These are phyloP conservation scores for Pichia sp. DNA, from an alignment of 1,139 yeast genomes.

Conservation along the genomic window DNA sequence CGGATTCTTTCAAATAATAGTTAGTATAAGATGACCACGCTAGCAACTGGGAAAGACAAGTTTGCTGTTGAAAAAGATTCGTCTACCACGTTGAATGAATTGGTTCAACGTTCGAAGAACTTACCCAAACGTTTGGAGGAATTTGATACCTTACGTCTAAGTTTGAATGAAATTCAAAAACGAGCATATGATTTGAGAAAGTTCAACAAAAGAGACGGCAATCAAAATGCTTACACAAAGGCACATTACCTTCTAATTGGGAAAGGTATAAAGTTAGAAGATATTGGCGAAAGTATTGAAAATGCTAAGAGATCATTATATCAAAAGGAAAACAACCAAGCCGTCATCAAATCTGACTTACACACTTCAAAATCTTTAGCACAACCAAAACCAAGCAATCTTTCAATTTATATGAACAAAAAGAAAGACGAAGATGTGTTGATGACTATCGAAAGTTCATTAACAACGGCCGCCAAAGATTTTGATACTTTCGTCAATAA, in stretches of 20 bases:
- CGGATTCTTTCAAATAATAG: too few relatives aligned
- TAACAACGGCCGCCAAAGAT: conserved; percentile 68
- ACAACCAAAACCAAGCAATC: neutral
- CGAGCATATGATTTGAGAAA: conserved; percentile 58
- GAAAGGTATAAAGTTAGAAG: conserved; percentile 84
- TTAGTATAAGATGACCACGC: neutral
- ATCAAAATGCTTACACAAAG: conserved; percentile 49
- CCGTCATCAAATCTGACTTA: neutral
- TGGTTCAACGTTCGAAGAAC: conserved; percentile 62
- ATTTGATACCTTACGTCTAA: conserved; percentile 65
- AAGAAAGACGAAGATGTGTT: conserved; percentile 73
- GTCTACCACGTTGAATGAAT: conserved; percentile 39
- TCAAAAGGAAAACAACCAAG: conserved; percentile 1
- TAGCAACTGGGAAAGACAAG: neutral
- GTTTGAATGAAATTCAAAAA: conserved; percentile 68
- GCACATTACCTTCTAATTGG: conserved; percentile 90
- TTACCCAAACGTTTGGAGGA: conserved; percentile 59
- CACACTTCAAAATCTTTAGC: neutral
- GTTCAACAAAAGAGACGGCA: conserved; percentile 27
- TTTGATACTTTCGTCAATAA: conserved; percentile 72
- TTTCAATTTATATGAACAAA: neutral
- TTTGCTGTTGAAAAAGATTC: neutral
- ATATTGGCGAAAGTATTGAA: conserved; percentile 31
- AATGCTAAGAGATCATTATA: neutral
- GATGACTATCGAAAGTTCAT: conserved; percentile 75